Evolutionary conservation across 75 land plant species (phyloP).

Genomic region (Isoetes taiwanensis): DNA sequence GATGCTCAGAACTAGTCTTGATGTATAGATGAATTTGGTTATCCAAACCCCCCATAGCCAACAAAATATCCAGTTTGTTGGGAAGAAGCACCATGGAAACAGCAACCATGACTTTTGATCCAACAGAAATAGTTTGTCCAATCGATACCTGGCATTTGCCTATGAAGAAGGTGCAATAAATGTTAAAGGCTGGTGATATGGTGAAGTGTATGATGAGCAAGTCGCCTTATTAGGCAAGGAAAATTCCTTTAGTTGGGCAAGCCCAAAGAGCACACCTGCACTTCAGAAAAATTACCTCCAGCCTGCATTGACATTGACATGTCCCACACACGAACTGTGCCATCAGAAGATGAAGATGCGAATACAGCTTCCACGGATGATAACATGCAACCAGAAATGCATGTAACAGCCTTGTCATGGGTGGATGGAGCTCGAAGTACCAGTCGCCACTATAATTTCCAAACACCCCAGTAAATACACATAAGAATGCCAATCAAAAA

Average conservation of each 20-base stretch:
- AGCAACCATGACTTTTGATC: slow-evolving; percentile 70
- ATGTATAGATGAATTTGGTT: slow-evolving; percentile 72
- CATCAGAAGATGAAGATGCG: slow-evolving; percentile 82
- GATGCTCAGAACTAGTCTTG: too few species aligned
- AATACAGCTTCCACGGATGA: slow-evolving; percentile 39
- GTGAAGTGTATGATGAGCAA: background rate
- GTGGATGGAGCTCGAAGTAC: slow-evolving; percentile 47
- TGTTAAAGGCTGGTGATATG: background rate
- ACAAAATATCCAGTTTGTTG: slow-evolving; percentile 30
- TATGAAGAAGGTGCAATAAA: slow-evolving; percentile 14
- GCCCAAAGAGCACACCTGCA: background rate
- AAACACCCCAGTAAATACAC: background rate
- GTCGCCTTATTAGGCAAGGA: background rate
- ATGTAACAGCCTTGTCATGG: slow-evolving; percentile 80
- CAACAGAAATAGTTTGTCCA: slow-evolving; percentile 41
- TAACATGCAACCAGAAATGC: slow-evolving; percentile 53
- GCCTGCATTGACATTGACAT: slow-evolving; percentile 22
- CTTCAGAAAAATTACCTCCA: slow-evolving; percentile 29
- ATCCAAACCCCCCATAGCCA: slow-evolving; percentile 89
- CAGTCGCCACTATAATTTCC: slow-evolving; percentile 53
- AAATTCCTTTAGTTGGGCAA: background rate
- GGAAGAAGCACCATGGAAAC: slow-evolving; percentile 65
- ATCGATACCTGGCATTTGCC: slow-evolving; percentile 49
- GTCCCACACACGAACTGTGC: slow-evolving; percentile 59
- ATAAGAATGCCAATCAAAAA: too few species aligned